Evolutionary conservation across 2,329 filamentous ascomycete species (phyloP).

Genomic region (Aureobasidium pullulans): DNA sequence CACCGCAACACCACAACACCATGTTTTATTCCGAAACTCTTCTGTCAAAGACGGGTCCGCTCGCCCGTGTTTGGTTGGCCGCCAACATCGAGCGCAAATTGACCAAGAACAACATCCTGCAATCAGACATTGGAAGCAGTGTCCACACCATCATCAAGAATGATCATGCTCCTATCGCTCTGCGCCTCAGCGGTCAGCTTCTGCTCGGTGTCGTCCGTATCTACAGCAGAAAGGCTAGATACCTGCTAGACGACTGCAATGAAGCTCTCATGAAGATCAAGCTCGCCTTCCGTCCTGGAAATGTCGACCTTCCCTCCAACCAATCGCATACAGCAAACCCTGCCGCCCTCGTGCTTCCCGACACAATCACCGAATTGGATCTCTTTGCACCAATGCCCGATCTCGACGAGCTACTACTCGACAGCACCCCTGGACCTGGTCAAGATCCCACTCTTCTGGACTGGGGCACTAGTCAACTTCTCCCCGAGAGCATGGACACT

Average conservation of each 20-base stretch:
- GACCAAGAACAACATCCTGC: slow-evolving; percentile 90
- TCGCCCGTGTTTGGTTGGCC: slow-evolving; percentile 96
- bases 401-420: slow-evolving; percentile 67
- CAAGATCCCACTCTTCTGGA: slow-evolving; percentile 42
- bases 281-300: slow-evolving; percentile 94
- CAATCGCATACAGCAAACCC: slow-evolving; percentile 66
- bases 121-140: slow-evolving; percentile 90
- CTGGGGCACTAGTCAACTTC: slow-evolving; percentile 66
- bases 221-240: slow-evolving; percentile 94
- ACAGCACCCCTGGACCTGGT: slow-evolving; percentile 23
- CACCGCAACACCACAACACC: slow-evolving; percentile 15
- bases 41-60: slow-evolving; percentile 89
- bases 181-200: slow-evolving; percentile 88
- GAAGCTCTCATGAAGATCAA: slow-evolving; percentile 97
- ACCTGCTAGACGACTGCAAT: slow-evolving; percentile 93
- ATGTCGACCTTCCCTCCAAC: slow-evolving; percentile 87
- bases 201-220: slow-evolving; percentile 94
- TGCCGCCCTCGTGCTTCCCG: slow-evolving; percentile 79
- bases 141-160: slow-evolving; percentile 92
- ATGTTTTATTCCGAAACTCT: slow-evolving; percentile 99
- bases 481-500: slow-evolving; percentile 58
- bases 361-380: slow-evolving; percentile 89
- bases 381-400: slow-evolving; percentile 72
- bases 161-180: slow-evolving; percentile 85
- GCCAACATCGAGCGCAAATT: slow-evolving; percentile 98